These are phyloP conservation scores for Phytophthora hibernalis DNA, from an alignment of 352 stramenopile species.

Conservation along the genomic window DNA sequence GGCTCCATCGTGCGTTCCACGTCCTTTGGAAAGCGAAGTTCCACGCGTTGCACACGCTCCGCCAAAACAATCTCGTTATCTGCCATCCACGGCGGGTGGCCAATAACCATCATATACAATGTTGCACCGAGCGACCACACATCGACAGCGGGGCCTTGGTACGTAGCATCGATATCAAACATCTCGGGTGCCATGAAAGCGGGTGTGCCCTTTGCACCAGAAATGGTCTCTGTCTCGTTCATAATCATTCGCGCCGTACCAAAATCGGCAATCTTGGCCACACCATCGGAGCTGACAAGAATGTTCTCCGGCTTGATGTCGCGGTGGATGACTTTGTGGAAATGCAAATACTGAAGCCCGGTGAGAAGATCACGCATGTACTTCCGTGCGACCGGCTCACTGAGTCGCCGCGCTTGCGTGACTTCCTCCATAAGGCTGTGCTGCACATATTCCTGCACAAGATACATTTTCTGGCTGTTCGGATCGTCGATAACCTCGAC, in stretches of 20 bases:
- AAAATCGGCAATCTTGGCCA: constrained; percentile 93
- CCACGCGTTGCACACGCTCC: constrained; percentile 87
- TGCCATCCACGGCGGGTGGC: constrained; percentile 90
- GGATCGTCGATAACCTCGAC: constrained; percentile 96
- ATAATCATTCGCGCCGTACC: constrained; percentile 91
- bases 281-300: constrained; percentile 79
- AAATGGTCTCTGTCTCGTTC: constrained; percentile 89
- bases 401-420: constrained; percentile 66
- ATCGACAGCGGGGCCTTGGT: constrained; percentile 84
- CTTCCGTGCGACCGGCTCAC: constrained; percentile 73
- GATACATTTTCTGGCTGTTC: constrained; percentile 94
- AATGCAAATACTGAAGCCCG: constrained; percentile 93
- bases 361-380: constrained; percentile 92
- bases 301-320: constrained; percentile 94
- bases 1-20: constrained; percentile 78
- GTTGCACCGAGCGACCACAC: constrained; percentile 92
- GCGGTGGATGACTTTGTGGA: constrained; percentile 93
- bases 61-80: constrained; percentile 91
- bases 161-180: constrained; percentile 91
- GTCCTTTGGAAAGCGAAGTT: constrained; percentile 87
- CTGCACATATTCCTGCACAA: constrained; percentile 95
- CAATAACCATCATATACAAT: constrained; percentile 93
- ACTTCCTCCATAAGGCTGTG: constrained; percentile 93
- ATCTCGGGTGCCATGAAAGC: constrained; percentile 94
- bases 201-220: constrained; percentile 82